Conservation (phyloP, 2,329 filamentous ascomycete species). For the Exophiala alcalophila region DNA sequence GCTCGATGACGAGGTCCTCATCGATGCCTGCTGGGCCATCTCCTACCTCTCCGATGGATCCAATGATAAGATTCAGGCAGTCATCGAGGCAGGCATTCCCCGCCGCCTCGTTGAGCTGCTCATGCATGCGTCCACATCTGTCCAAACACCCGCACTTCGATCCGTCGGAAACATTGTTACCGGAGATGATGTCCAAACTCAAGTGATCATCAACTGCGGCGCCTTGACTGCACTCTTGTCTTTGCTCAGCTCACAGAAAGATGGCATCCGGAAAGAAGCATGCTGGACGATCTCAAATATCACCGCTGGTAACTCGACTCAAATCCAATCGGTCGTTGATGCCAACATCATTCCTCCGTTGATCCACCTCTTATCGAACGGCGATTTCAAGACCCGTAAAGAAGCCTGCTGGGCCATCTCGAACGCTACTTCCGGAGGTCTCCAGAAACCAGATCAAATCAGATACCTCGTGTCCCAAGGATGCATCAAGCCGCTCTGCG, state of each 20-base stretch:
- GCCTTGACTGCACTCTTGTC: constrained; percentile 88
- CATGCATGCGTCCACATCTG: constrained; percentile 96
- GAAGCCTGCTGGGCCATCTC: constrained; percentile 99
- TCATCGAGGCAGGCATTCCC: constrained; percentile 96
- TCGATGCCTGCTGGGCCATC: constrained; percentile 99
- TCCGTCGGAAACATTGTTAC: constrained; percentile 99
- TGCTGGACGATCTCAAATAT: constrained; percentile 99
- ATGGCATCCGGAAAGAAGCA: constrained; percentile 97
- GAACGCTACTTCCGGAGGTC: constrained; percentile 93
- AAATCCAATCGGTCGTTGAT: constrained; percentile 96
- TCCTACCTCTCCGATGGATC: constrained; percentile 96
- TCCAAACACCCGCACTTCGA: constrained; percentile 93
- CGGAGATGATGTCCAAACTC: constrained; percentile 96
- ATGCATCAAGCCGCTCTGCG: constrained; percentile 95
- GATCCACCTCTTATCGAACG: constrained; percentile 92
- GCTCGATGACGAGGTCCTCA: constrained; percentile 94
- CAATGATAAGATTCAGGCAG: constrained; percentile 98
- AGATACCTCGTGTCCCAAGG: constrained; percentile 89
- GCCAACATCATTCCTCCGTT: constrained; percentile 94
- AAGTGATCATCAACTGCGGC: constrained; percentile 99
- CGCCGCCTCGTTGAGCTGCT: constrained; percentile 93
- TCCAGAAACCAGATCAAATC: constrained; percentile 98
- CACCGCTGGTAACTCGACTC: constrained; percentile 93
- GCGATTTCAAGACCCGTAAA: constrained; percentile 98
- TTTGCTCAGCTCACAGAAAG: constrained; percentile 93